Percentiles rank a stretch among this genome's conserved stretches.
Conservation (phyloP, 2,329 filamentous ascomycete genomes). For the Aspergillus sojae region DNA sequence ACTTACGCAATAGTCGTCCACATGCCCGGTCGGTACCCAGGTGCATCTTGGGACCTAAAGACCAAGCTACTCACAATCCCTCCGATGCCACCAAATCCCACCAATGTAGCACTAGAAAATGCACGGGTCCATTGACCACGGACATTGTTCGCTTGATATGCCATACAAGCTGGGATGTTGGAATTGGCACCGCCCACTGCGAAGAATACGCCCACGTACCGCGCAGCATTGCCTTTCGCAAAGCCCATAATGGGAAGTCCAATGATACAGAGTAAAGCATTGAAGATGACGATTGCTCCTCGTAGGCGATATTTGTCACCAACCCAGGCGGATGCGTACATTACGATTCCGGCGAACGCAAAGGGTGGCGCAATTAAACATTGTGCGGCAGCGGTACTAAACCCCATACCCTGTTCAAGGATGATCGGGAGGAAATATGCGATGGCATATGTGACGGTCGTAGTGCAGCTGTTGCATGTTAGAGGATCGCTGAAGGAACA, state of each 20-base stretch:
- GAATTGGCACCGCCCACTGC: conserved; percentile 73
- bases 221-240: conserved; percentile 56
- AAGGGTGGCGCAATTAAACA: conserved; percentile 74
- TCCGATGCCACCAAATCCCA: conserved; percentile 75
- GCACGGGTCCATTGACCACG: conserved; percentile 87
- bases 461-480: conserved; percentile 50
- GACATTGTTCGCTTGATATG: conserved; percentile 86
- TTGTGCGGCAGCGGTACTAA: conserved; percentile 64
- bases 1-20: conserved; percentile 36
- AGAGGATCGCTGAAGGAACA: conserved; percentile 22
- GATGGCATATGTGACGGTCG: conserved; percentile 73
- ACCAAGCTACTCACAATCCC: conserved; percentile 75
- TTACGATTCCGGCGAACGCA: conserved; percentile 64
- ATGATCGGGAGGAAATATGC: conserved; percentile 80
- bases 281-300: conserved; percentile 67
- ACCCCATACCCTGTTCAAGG: conserved; percentile 63
- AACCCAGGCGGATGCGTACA: conserved; percentile 61
- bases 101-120: conserved; percentile 73
- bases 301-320: conserved; percentile 70
- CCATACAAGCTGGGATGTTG: conserved; percentile 67
- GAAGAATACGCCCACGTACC: conserved; percentile 77
- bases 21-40: conserved; percentile 35
- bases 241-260: conserved; percentile 76
- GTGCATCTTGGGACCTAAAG: conserved; percentile 56
- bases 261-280: conserved; percentile 67